Conservation (phyloP, 2,329 filamentous ascomycete genomes). For the Xylaria sp. region DNA sequence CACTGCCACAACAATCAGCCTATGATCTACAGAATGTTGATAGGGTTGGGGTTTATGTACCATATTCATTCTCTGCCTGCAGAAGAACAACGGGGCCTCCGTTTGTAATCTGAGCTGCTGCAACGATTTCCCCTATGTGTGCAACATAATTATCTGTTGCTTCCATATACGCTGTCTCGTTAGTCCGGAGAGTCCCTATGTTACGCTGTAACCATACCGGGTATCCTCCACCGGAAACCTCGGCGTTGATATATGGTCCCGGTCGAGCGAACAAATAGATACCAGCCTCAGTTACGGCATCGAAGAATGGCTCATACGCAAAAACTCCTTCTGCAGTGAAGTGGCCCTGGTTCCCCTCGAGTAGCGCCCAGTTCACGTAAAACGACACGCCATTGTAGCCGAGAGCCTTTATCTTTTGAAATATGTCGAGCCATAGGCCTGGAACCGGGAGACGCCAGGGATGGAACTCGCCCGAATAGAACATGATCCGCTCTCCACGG, state of each 20-base stretch:
- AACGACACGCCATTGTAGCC: conserved; percentile 85
- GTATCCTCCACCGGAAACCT: conserved; percentile 77
- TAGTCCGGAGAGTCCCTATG: conserved; percentile 72
- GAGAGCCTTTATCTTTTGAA: conserved; percentile 84
- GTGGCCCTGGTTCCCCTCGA: conserved; percentile 77
- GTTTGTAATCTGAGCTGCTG: conserved; percentile 82
- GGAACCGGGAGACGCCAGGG: conserved; percentile 67
- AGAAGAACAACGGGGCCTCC: conserved; percentile 82
- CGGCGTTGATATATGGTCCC: conserved; percentile 83
- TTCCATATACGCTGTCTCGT: conserved; percentile 69
- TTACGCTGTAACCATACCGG: conserved; percentile 81
- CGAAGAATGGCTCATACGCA: conserved; percentile 78
- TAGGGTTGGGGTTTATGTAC: conserved; percentile 9
- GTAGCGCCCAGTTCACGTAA: conserved; percentile 81
- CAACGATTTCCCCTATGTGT: conserved; percentile 73
- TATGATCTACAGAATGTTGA: background rate
- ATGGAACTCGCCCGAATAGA: conserved; percentile 81
- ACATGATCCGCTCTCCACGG: conserved; percentile 74
- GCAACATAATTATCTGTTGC: conserved; percentile 70
- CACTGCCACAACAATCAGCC: conserved; percentile 18
- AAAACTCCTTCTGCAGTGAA: conserved; percentile 79
- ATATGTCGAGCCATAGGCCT: conserved; percentile 72
- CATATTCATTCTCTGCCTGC: conserved; percentile 86
- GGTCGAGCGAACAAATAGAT: conserved; percentile 78
- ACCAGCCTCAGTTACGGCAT: conserved; percentile 76